These are phyloP conservation scores for Rubia yunnanensis DNA, from an alignment of 257 asterid species.

Conservation along the genomic window DNA sequence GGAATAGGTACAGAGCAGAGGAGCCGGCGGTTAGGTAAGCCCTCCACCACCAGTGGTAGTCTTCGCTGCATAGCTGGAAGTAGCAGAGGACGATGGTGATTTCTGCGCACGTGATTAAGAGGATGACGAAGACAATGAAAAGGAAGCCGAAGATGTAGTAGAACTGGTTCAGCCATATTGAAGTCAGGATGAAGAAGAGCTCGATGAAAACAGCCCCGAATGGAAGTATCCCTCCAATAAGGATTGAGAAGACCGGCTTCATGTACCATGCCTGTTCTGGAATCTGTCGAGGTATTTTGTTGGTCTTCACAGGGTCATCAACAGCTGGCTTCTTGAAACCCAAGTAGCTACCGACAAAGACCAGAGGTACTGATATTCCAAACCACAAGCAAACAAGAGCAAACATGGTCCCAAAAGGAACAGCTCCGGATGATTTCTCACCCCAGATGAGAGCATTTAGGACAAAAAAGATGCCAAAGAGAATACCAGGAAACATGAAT, in stretches of 20 bases:
- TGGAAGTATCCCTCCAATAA: conserved; percentile 83
- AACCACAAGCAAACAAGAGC: conserved; percentile 84
- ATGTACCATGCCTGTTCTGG: conserved; percentile 94
- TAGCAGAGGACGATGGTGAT: conserved; percentile 82
- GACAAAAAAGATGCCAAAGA: conserved; percentile 58
- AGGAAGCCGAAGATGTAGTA: conserved; percentile 88
- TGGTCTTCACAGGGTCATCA: conserved; percentile 84
- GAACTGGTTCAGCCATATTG: conserved; percentile 92
- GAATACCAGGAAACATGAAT: conserved; percentile 81
- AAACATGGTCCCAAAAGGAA: conserved; percentile 80
- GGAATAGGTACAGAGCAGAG: conserved; percentile 77
- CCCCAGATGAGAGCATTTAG: conserved; percentile 79
- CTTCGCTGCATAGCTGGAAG: conserved; percentile 91
- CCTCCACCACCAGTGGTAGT: conserved; percentile 96
- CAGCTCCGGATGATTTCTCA: conserved; percentile 84
- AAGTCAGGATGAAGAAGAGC: conserved; percentile 80
- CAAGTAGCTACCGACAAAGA: conserved; percentile 74
- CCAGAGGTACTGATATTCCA: conserved; percentile 80
- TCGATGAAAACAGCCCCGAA: conserved; percentile 93
- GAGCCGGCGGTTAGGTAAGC: conserved; percentile 87
- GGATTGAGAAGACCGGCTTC: conserved; percentile 70
- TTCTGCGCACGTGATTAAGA: conserved; percentile 74
- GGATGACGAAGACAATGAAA: conserved; percentile 72
- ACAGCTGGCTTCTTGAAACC: conserved; percentile 67
- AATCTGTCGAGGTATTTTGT: conserved; percentile 72